Base-by-base conservation (phyloP, 2,329 filamentous ascomycete genomes). In the Aspergillus latus region DNA sequence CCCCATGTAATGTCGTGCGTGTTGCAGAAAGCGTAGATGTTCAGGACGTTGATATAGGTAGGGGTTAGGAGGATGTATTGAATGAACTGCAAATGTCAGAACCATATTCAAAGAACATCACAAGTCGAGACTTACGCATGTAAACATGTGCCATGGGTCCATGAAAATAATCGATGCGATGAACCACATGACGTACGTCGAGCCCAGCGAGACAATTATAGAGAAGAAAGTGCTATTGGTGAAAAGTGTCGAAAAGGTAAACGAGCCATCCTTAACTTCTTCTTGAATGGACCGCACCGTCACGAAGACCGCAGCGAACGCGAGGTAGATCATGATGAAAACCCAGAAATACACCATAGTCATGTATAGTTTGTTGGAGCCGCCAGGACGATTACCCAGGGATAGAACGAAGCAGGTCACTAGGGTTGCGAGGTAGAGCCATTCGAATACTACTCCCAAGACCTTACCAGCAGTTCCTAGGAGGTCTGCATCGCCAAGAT, bases 271-370 rank as follows among this genome's bases (percentile, higher is more conserved):
- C 1, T 76, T 70, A 30, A 94, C 76, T 68, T 96, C 86, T 0
- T 78, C 76, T 61, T 93, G 83, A 9, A 99, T 91, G 10, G 92
- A 90, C 58, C 85, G 86, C 58, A 97, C 92, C 0, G 93, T 92
- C 70, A 99, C 95, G 77, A 89, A 99, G 59, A 99, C 81, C 32
- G 94, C 92, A 5, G 94, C 94, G 73, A 99, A 99, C 74, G 95
- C 88, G 55, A 99, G 82, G 70, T 97, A 96, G 56, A 90, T 80
- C 90, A 99, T 99, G 71, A 99, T 93, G 59, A 90, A 81, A 43
- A 87, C 90, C 95, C 94, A 99, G 81, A 99, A 99, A 74, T 92
- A 88, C n/a, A 97, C 91, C 90, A 97, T 97, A 49, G 89, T 89
- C 80, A 94, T 89, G 76, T 99, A 99, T 62, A 95, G 88, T 70